These are phyloP conservation scores for Diddensiella transvaalensis DNA, from an alignment of 805 yeast species.

Conservation along the genomic window DNA sequence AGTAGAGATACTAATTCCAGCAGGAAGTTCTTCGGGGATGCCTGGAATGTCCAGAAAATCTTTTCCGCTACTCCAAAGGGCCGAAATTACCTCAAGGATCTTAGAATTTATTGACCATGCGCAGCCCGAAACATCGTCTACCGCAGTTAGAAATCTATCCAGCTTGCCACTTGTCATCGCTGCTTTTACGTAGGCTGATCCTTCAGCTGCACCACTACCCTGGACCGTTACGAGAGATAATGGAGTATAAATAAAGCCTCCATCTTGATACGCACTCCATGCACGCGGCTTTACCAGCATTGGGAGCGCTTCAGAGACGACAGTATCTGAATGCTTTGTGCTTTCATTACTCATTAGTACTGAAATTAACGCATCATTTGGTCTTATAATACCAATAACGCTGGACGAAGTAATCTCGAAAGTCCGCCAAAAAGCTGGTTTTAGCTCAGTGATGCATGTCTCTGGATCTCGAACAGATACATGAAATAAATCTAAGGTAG, in stretches of 20 bases:
- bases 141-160: conserved; percentile 66
- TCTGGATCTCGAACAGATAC: conserved; percentile 73
- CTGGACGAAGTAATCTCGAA: conserved; percentile 73
- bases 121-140: conserved; percentile 78
- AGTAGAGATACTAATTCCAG: not conserved
- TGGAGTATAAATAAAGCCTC: conserved; percentile 69
- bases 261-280: conserved; percentile 75
- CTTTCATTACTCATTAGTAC: conserved; percentile 52
- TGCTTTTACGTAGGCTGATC: conserved; percentile 76
- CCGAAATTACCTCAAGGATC: conserved; percentile 63
- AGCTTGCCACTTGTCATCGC: conserved; percentile 67
- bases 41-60: conserved; percentile 60
- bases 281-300: conserved; percentile 86
- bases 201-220: conserved; percentile 74
- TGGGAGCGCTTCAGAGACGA: conserved; percentile 79
- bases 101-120: conserved; percentile 86
- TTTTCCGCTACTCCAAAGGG: conserved; percentile 82
- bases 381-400: conserved; percentile 71
- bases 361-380: conserved; percentile 63
- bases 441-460: conserved; percentile 63
- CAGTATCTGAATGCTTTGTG: conserved; percentile 37
- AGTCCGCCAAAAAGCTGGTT: conserved; percentile 87
- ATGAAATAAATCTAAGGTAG: conserved; percentile 72
- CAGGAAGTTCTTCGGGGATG: not conserved
- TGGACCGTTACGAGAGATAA: conserved; percentile 29